Base-by-base conservation (phyloP, 352 stramenopile genomes). In the Poterioochromonas sp. region DNA sequence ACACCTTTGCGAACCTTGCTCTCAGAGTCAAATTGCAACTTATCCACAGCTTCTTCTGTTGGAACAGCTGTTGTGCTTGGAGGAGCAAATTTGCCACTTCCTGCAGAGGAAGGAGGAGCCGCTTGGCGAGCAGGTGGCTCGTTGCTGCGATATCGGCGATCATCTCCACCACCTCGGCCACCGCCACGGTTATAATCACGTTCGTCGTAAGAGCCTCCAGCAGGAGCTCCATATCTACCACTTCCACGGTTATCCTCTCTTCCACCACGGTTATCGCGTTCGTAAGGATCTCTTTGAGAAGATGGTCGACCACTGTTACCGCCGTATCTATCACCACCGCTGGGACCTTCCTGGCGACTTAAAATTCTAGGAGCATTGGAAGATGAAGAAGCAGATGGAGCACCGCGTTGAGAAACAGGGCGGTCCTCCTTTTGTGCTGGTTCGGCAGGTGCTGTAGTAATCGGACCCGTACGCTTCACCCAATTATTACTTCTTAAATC, bases 401-500 rank as follows among this genome's bases (percentile, higher is more conserved):
- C n/a, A n/a, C n/a, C n/a, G n/a, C n/a, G n/a, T n/a, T n/a, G n/a
- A n/a, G n/a, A n/a, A n/a, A n/a, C n/a, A n/a, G n/a, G n/a, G n/a
- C n/a, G n/a, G n/a, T n/a, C n/a, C n/a, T n/a, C n/a, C n/a, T n/a
- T n/a, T n/a, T n/a, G n/a, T n/a, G n/a, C n/a, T n/a, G n/a, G n/a
- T n/a, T n/a, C n/a, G n/a, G n/a, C n/a, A n/a, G n/a, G n/a, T n/a
- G n/a, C n/a, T n/a, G n/a, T n/a, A n/a, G n/a, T n/a, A n/a, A n/a
- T n/a, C n/a, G n/a, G n/a, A n/a, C n/a, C n/a, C n/a, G n/a, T n/a
- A n/a, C n/a, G n/a, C n/a, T n/a, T n/a, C n/a, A n/a, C n/a, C 94
- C 94, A 98, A 40, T 85, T 86, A 80, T 95, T 95, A 3, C 85
- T 81, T 32, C 92, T 86, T 80, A 97, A 83, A 44, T 97, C 93